Percentiles rank a stretch among this genome's conserved stretches.
Conservation (phyloP, 1,284 basidiomycete genomes). For the Termitomyces sp. region DNA sequence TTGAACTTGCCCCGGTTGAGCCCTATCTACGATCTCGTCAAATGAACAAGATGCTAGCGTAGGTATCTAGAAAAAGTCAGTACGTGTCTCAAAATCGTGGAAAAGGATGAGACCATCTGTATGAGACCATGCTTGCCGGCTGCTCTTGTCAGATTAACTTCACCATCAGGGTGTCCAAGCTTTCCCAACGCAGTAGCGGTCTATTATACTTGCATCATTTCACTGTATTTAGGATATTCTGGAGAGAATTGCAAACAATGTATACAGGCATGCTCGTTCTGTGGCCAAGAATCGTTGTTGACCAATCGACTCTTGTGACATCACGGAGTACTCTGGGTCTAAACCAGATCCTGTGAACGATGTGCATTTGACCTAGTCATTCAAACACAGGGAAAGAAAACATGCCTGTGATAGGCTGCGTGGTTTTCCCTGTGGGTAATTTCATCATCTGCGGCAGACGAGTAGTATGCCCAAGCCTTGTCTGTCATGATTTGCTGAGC, state of each 20-base stretch:
- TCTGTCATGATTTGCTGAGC: constrained; percentile 66
- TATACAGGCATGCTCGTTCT: constrained; percentile 75
- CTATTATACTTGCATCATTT: constrained; percentile 25
- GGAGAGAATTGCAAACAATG: constrained; percentile 31
- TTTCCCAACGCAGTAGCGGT: constrained; percentile 80
- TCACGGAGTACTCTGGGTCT: constrained; percentile 84
- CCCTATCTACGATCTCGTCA: constrained; percentile 84
- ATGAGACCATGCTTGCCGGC: constrained; percentile 64
- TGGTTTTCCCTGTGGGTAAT: constrained; percentile 85
- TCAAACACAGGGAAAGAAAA: background rate
- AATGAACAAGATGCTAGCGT: constrained; percentile 87
- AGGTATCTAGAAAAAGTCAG: constrained; percentile 55
- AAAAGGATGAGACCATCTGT: constrained; percentile 69
- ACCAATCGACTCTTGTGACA: constrained; percentile 76
- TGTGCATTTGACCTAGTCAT: background rate
- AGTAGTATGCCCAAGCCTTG: constrained; percentile 86
- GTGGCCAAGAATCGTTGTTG: constrained; percentile 69
- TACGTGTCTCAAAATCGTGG: background rate
- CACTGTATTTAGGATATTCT: background rate
- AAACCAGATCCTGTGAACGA: constrained; percentile 76
- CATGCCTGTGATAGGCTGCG: constrained; percentile 73
- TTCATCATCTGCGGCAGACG: constrained; percentile 81
- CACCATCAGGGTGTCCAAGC: constrained; percentile 91
- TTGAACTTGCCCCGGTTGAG: constrained; percentile 67
- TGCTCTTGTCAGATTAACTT: constrained; percentile 81